A percentile compares a stretch with the other conserved stretches of the same genome.
Evolutionary conservation across 371 early-diverging fungal genomes (phyloP).

Genomic region (Enterospora canceri): DNA sequence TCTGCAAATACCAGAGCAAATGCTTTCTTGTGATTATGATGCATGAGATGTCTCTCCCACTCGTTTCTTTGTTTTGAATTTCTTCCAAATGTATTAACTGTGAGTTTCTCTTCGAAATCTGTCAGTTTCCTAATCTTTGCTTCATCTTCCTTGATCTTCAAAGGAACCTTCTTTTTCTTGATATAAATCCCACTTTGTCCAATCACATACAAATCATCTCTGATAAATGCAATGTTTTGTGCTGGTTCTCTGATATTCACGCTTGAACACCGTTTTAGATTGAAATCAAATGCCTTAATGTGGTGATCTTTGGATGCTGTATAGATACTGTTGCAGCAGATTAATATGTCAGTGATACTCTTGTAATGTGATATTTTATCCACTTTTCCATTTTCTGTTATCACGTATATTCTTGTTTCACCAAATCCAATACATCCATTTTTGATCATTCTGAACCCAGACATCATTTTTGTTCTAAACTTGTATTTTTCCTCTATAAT

Average conservation of each 20-base stretch:
- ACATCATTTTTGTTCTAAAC: too few species aligned
- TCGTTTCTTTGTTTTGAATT: not conserved
- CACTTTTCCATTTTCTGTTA: not conserved
- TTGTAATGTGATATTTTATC: slow-evolving; percentile 13
- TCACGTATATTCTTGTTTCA: too few species aligned
- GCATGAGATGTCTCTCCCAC: slow-evolving; percentile 24
- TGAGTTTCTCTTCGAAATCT: slow-evolving; percentile 31
- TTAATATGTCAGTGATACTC: slow-evolving; percentile 13
- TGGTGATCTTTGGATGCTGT: slow-evolving; percentile 29
- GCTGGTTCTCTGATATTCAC: slow-evolving; percentile 15
- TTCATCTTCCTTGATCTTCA: not conserved
- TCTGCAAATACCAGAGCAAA: slow-evolving; percentile 10
- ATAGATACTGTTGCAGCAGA: slow-evolving; percentile 15
- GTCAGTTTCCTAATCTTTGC: not conserved
- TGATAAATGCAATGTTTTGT: not conserved
- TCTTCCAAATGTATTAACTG: slow-evolving; percentile 12
- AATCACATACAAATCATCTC: slow-evolving; percentile 11
- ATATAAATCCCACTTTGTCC: slow-evolving; percentile 15
- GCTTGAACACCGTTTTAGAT: slow-evolving; percentile 17
- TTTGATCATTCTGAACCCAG: too few species aligned
- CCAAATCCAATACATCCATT: too few species aligned
- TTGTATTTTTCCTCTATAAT: too few species aligned
- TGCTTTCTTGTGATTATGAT: slow-evolving; percentile 26
- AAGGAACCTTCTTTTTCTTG: not conserved
- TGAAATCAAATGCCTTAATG: slow-evolving; percentile 14